Evolutionary conservation across 2,329 filamentous ascomycete species (phyloP).

Genomic region (Fonsecaea pugnacius): DNA sequence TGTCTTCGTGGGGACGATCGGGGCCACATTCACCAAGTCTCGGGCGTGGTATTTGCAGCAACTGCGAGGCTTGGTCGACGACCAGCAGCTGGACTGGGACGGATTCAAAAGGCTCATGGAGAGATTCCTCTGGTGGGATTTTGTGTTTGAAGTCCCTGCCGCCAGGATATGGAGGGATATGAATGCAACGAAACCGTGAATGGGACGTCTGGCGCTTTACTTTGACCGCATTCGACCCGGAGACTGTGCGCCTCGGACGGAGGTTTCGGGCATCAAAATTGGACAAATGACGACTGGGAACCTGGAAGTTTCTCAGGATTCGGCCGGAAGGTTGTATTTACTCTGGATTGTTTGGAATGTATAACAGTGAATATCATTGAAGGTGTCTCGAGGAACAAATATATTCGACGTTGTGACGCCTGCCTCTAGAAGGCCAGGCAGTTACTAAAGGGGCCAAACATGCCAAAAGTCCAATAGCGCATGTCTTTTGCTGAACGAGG

Average conservation of each 20-base stretch:
- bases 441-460: too few species aligned
- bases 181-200: not conserved
- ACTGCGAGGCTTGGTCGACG: not conserved
- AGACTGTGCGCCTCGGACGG: not conserved
- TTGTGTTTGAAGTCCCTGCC: slow-evolving; percentile 3
- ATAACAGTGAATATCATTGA: too few species aligned
- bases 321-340: too few species aligned
- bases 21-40: not conserved
- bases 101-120: slow-evolving; percentile 2
- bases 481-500: too few species aligned
- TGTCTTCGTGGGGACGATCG: slow-evolving; percentile 6
- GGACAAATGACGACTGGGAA: too few species aligned
- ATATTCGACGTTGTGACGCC: too few species aligned
- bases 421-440: too few species aligned
- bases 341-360: too few species aligned
- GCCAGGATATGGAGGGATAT: slow-evolving; percentile 7
- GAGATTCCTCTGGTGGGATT: slow-evolving; percentile 13
- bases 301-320: too few species aligned
- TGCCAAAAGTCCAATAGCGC: too few species aligned
- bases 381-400: too few species aligned
- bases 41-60: slow-evolving; percentile 5
- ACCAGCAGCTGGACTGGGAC: not conserved
- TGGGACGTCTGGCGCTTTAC: not conserved
- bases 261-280: too few species aligned
- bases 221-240: not conserved